Evolutionary conservation across 169 alveolate genomes (phyloP).

Genomic region (Cryptosporidium baileyi): DNA sequence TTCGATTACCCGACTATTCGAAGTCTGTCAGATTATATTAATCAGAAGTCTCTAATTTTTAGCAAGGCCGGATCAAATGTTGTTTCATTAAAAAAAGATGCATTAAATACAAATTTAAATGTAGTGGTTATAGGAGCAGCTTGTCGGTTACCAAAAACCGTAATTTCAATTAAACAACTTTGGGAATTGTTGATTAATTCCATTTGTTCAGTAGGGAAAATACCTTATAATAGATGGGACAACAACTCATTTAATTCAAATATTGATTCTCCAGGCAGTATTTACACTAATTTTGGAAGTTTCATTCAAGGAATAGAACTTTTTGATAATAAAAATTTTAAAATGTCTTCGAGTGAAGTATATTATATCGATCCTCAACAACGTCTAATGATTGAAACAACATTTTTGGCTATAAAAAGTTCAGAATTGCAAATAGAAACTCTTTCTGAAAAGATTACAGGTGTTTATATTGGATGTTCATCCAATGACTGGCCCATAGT

Average conservation of each 20-base stretch:
- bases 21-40: slow-evolving; percentile 16
- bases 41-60: not conserved
- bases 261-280: not conserved
- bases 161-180: not conserved
- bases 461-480: slow-evolving; percentile 74
- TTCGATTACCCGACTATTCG: slow-evolving; percentile 49
- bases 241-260: slow-evolving; percentile 2
- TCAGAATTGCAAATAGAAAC: not conserved
- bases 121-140: slow-evolving; percentile 40
- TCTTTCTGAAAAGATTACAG: slow-evolving; percentile 30
- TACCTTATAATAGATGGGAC: slow-evolving; percentile 67
- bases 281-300: slow-evolving; percentile 29
- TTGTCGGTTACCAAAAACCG: slow-evolving; percentile 46
- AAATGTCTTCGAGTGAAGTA: slow-evolving; percentile 70
- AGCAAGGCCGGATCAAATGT: not conserved
- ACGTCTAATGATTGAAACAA: slow-evolving; percentile 74
- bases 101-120: not conserved
- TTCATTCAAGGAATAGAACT: slow-evolving; percentile 57
- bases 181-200: slow-evolving; percentile 5
- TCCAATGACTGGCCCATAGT: slow-evolving; percentile 73
- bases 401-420: slow-evolving; percentile 7
- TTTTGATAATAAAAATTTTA: slow-evolving; percentile 69
- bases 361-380: slow-evolving; percentile 80
- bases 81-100: not conserved
- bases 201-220: not conserved